Conservation (phyloP, 352 stramenopile species). For the Globisporangium okanoganense region DNA sequence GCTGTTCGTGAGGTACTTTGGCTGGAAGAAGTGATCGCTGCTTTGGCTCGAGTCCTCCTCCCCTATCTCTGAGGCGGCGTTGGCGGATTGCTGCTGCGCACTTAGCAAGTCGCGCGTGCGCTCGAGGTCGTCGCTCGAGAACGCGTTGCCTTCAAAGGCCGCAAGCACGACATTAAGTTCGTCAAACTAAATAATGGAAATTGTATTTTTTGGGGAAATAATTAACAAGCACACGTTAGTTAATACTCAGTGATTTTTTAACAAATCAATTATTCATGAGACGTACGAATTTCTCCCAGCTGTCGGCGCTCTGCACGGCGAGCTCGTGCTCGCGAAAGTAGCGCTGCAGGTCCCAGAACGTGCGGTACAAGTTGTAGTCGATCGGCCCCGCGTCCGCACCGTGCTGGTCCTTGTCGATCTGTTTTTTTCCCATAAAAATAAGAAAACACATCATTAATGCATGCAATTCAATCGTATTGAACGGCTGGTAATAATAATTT, state of each 20-base stretch:
- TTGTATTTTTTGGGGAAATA: background rate
- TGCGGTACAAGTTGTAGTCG: conserved; percentile 90
- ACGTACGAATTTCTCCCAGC: conserved; percentile 86
- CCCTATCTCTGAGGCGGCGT: background rate
- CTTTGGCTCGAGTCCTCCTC: conserved; percentile 18
- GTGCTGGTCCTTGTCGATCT: conserved; percentile 51
- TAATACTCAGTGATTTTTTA: background rate
- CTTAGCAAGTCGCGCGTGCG: conserved; percentile 52
- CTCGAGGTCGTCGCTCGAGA: conserved; percentile 77
- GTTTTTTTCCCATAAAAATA: background rate
- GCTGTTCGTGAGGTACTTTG: conserved; percentile 92
- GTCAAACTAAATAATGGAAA: conserved; percentile 39
- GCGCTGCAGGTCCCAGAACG: conserved; percentile 89
- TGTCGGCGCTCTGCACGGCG: conserved; percentile 53
- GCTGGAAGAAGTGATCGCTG: conserved; percentile 84
- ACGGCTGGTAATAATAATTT: background rate
- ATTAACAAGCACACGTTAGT: background rate
- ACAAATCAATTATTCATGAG: background rate
- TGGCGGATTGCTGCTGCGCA: conserved; percentile 5
- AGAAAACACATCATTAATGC: background rate
- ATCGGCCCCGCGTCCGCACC: conserved; percentile 48
- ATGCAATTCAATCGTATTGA: background rate
- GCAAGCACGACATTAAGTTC: conserved; percentile 75
- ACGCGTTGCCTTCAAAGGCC: conserved; percentile 84
- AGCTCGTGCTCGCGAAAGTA: conserved; percentile 80